Conservation (phyloP, 768 basidiomycete species). For the Boletus rubropictus region DNA sequence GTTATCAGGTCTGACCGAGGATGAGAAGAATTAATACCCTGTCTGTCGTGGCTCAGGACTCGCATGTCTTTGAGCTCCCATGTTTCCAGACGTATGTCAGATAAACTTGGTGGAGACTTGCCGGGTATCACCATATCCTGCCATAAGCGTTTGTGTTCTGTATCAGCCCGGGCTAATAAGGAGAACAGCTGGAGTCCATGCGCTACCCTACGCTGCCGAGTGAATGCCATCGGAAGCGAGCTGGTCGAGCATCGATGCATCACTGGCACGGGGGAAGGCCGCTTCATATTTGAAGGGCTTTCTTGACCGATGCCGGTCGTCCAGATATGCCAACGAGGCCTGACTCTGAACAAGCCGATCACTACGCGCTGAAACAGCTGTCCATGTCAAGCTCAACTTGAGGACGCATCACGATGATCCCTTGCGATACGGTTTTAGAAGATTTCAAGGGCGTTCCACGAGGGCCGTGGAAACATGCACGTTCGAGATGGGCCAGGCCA, state of each 20-base stretch:
- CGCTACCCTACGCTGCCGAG: neutral
- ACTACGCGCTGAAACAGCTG: conserved; percentile 2
- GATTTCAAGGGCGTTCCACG: too few species aligned
- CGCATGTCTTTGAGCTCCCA: neutral
- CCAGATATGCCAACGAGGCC: neutral
- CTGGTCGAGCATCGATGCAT: neutral
- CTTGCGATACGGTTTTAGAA: neutral
- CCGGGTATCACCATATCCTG: neutral
- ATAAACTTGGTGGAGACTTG: neutral
- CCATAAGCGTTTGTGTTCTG: neutral
- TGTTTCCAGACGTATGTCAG: neutral
- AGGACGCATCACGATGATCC: too few species aligned
- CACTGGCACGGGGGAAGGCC: neutral
- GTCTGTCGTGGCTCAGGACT: neutral
- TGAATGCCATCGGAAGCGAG: neutral
- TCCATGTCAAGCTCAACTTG: too few species aligned
- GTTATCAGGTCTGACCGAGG: neutral
- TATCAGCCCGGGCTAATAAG: neutral
- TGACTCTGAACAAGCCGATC: neutral
- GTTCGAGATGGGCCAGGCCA: neutral
- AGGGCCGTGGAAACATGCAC: neutral
- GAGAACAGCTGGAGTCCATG: neutral
- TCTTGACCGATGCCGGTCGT: neutral
- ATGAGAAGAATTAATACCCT: neutral
- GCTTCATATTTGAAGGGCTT: neutral